Evolutionary conservation across 495 filamentous ascomycete genomes (phyloP).

Genomic region (Hyaloscypha variabilis): DNA sequence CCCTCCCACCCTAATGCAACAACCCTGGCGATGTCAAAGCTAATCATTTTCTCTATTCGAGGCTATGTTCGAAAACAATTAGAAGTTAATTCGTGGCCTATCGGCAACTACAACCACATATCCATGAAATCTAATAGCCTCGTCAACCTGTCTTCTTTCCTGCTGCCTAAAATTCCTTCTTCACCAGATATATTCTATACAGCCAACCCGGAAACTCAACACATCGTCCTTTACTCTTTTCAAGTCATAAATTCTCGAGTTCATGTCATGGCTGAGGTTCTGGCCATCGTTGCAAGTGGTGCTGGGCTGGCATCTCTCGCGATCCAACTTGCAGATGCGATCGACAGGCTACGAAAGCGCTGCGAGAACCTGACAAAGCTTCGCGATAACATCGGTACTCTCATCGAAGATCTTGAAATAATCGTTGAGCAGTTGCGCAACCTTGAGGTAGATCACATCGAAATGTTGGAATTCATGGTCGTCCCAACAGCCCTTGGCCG

Average conservation of each 20-base stretch:
- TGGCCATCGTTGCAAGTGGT: not conserved
- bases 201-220: too few relatives aligned
- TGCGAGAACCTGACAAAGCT: conserved; percentile 8
- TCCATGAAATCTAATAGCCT: too few relatives aligned
- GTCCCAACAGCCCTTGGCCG: not conserved
- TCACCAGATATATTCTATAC: too few relatives aligned
- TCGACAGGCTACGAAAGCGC: conserved; percentile 10
- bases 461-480: not conserved
- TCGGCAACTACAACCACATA: too few relatives aligned
- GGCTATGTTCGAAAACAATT: too few relatives aligned
- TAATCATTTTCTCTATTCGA: too few relatives aligned
- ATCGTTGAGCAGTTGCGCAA: not conserved
- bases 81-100: too few relatives aligned
- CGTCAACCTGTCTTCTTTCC: too few relatives aligned
- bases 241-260: not conserved
- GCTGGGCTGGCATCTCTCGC: conserved; percentile 17
- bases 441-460: conserved; percentile 3
- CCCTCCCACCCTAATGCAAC: too few relatives aligned
- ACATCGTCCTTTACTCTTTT: too few relatives aligned
- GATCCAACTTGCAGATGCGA: conserved; percentile 13
- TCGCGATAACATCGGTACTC: not conserved
- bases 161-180: too few relatives aligned
- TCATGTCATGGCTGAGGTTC: conserved; percentile 12
- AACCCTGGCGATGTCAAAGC: too few relatives aligned
- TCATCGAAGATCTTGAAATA: conserved; percentile 11